Evolutionary conservation across 768 basidiomycete genomes (phyloP), one percentile per base, ranked within the genome.

Genomic region (Leccinum sublutescens): DNA sequence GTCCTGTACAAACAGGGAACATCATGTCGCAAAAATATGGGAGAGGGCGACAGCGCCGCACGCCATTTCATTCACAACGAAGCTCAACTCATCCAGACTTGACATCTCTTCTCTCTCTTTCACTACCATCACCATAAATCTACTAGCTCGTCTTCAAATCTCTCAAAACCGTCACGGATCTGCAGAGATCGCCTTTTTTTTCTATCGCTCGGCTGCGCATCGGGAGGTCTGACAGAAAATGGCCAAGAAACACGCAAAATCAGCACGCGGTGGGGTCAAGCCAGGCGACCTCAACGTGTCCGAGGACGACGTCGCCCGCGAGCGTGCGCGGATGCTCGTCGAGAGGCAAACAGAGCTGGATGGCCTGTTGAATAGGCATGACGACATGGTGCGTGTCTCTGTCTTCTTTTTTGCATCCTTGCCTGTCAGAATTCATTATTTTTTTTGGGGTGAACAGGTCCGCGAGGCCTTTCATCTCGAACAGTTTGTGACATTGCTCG

Each of bases 401-500:
- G 38, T 43, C n/a, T 43, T 43, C n/a, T 33, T 17, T 56, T 49
- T 25, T 57, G 54, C 53, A 31, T 17, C 31, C 19, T 17, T n/a
- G 38, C 7, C 27, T 31, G 23, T 29, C 4, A 17, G 19, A 47
- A 10, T 27, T 47, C 21, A 48, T 25, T 11, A 0, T 8, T 48
- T 48, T 48, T 48, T 23, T 12, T 7, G 17, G 25, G 50, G 58
- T 14, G 47, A 21, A 45, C 61, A 93, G 88, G 80, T 96, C 51
- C 84, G 95, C 60, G 93, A 98, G 73, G 79, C 84, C 59, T 98
- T 95, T 73, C 95, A 98, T 68, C 80, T 96, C 74, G 88, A 95
- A 63, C 79, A 87, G 58, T 95, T 89, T 69, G 82, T 85, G 3
- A 85, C 82, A 25, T 79, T 96, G 77, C 74, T 94, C 36, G 80